Evolutionary conservation across 306 rosid genomes (phyloP).

Genomic region (Astragalus membranaceus): DNA sequence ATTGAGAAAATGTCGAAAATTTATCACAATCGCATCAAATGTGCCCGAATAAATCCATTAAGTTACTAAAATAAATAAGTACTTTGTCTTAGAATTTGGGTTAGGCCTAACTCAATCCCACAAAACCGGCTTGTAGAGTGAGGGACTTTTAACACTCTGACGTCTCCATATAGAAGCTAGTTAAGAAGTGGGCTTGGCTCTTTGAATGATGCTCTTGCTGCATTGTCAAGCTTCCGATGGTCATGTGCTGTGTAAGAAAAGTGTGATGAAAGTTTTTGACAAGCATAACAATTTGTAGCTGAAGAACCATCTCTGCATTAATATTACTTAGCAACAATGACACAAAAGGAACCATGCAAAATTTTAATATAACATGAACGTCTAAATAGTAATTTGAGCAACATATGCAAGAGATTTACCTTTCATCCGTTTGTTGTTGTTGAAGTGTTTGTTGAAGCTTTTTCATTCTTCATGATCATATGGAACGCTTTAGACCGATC

Average conservation of each 20-base stretch:
- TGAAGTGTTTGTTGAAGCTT: constrained; percentile 70
- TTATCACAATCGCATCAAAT: neutral
- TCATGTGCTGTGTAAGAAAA: neutral
- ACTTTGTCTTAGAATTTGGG: no score
- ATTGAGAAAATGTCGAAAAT: neutral
- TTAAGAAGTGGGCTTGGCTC: constrained; percentile 6
- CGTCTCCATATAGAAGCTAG: neutral
- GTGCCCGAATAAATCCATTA: neutral
- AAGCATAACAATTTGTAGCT: neutral
- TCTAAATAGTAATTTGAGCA: no score
- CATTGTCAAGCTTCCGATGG: neutral
- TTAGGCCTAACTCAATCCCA: no score
- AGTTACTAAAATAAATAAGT: neutral
- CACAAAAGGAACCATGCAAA: neutral
- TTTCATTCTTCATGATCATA: constrained; percentile 90
- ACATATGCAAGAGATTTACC: constrained; percentile 24
- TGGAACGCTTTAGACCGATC: constrained; percentile 73
- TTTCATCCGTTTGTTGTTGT: constrained; percentile 53
- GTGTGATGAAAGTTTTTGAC: neutral
- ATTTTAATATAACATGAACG: no score
- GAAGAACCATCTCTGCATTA: neutral
- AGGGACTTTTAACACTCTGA: neutral
- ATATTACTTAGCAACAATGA: neutral
- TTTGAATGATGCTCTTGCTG: neutral
- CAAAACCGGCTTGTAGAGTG: no score